Evolutionary conservation across 169 alveolate genomes (phyloP).

Genomic region (Eimeria sp.): DNA sequence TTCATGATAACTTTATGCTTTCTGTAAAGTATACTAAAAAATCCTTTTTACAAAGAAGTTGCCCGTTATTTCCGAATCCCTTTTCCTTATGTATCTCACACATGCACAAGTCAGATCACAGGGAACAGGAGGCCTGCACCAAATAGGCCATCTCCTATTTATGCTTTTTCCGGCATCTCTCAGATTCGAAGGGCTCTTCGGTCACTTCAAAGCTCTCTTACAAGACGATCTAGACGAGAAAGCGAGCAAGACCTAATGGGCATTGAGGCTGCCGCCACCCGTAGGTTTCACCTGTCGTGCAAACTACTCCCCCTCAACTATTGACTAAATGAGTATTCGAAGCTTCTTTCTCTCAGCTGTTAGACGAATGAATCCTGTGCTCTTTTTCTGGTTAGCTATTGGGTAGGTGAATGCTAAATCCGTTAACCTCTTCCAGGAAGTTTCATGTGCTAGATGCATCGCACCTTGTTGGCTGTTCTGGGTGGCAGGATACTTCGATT

Average conservation of each 20-base stretch:
- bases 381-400: not conserved
- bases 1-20: no score
- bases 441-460: not conserved
- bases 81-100: not conserved
- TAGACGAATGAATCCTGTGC: no score
- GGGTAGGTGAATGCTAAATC: not conserved
- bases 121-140: not conserved
- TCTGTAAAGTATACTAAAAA: no score
- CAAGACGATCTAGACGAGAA: not conserved
- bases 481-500: slow-evolving; percentile 20
- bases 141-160: not conserved
- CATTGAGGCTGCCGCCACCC: not conserved
- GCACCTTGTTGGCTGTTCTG: not conserved
- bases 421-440: not conserved
- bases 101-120: not conserved
- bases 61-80: not conserved
- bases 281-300: not conserved
- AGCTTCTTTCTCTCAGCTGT: no score
- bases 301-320: not conserved
- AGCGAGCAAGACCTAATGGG: not conserved
- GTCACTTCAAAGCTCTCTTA: not conserved
- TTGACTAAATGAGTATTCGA: no score
- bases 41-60: no score
- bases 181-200: slow-evolving; percentile 3
- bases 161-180: not conserved